Evolutionary conservation across 2,329 filamentous ascomycete species (phyloP).

Genomic region (Monosporascus sp.): DNA sequence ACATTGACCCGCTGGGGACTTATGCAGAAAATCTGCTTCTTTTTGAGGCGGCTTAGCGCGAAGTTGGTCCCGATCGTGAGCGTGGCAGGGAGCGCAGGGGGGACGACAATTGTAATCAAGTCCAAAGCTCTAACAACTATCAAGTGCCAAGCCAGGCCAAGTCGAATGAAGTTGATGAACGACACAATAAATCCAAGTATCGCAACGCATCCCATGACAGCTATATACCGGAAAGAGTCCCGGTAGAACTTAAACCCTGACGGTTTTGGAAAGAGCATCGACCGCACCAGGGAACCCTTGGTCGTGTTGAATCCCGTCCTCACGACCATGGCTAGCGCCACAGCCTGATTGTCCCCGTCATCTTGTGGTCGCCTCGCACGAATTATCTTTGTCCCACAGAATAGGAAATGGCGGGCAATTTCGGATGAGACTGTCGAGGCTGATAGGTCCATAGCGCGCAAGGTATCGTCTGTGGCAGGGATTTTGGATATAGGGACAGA

Average conservation of each 20-base stretch:
- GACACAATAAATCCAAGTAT: slow-evolving; percentile 83
- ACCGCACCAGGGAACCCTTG: slow-evolving; percentile 89
- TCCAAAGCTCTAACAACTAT: slow-evolving; percentile 91
- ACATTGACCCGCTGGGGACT: slow-evolving; percentile 97
- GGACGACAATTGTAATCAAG: slow-evolving; percentile 95
- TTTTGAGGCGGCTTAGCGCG: slow-evolving; percentile 77
- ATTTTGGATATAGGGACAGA: slow-evolving; percentile 94
- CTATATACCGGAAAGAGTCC: slow-evolving; percentile 96
- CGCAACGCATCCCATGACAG: slow-evolving; percentile 88
- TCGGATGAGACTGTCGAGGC: slow-evolving; percentile 79
- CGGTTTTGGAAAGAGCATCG: slow-evolving; percentile 97
- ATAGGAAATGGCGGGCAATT: slow-evolving; percentile 83
- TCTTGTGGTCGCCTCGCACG: slow-evolving; percentile 84
- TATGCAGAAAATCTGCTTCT: slow-evolving; percentile 93
- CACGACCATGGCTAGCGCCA: slow-evolving; percentile 85
- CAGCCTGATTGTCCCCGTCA: slow-evolving; percentile 78
- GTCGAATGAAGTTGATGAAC: slow-evolving; percentile 84
- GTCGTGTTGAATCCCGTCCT: slow-evolving; percentile 97
- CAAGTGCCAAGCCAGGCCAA: slow-evolving; percentile 79
- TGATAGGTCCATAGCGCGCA: slow-evolving; percentile 70
- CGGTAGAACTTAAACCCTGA: slow-evolving; percentile 98
- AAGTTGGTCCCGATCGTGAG: slow-evolving; percentile 97
- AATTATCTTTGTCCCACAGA: slow-evolving; percentile 92
- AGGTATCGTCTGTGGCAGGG: slow-evolving; percentile 73
- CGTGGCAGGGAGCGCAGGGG: slow-evolving; percentile 88